Base-by-base conservation (phyloP, 2,329 filamentous ascomycete genomes). In the Davidsoniella eucalypti region DNA sequence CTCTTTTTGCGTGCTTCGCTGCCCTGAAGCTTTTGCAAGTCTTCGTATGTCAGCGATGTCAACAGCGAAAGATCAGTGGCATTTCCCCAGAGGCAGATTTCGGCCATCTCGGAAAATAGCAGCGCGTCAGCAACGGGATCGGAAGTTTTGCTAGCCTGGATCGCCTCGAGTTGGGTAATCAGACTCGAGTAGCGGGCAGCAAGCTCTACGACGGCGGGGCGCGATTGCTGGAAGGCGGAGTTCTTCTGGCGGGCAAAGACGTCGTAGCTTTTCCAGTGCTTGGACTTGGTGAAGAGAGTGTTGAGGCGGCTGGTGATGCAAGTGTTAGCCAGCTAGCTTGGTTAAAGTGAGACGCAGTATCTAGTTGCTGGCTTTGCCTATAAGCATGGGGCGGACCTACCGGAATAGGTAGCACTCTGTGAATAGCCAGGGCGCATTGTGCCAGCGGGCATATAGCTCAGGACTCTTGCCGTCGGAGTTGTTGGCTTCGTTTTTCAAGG, bases 61-160 rank as follows among this genome's bases (percentile, higher is more conserved):
- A 96, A 72, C 17, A 96, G 80, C 0, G 87, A 94, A 12, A 96
- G 71, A 63, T 96, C 92, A 0, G 90, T 96, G 1, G 90, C 92
- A 63, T 96, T 96, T 9, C 90, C 90, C 90, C 90, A 96, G 2
- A 96, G 75, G 62, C 88, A 95, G 58, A 95, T 92, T 69, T 95
- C 87, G 65, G 82, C 88, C 83, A 96, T 93, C 62, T 96, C 90
- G 21, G 73, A 73, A 67, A 96, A 96, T 23, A 95, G 69, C 0
- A 88, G 65, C 61, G 78, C 77, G 61, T 93, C 84, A 0, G 84
- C 80, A 51, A 82, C 76, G 2, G 69, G 69, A 40, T 71, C 67
- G 45, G 69, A 66, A 56, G 75, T 73, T 50, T 70, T 63, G 6
- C 65, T 63, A 40, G 75, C 70, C 36, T 92, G 69, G 61, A 88